A percentile compares a stretch with the other conserved stretches of the same genome.
phyloP scores from a whole-genome alignment of 257 asterid genomes.

The Nicotiana attenuata region DNA sequence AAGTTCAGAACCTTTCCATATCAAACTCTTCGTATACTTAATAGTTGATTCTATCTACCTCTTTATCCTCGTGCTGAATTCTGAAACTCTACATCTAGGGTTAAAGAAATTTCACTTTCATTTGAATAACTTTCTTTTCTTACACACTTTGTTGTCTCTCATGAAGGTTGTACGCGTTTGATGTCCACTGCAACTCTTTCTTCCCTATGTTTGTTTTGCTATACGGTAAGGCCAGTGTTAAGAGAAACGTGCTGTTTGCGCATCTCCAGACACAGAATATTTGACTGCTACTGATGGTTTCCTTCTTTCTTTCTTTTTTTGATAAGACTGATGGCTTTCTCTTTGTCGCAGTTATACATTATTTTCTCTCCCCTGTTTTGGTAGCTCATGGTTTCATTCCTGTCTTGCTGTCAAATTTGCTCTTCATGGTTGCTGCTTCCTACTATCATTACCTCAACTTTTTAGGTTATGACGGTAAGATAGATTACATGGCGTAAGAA shows the following conservation, averaged over 20 bases:
- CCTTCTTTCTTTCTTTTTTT: background rate
- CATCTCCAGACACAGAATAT: slow-evolving; percentile 11
- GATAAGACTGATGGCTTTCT: background rate
- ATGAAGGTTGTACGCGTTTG: slow-evolving; percentile 97
- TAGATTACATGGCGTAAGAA: background rate
- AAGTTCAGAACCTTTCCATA: slow-evolving; percentile 34
- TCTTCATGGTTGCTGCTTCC: slow-evolving; percentile 90
- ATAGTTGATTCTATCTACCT: slow-evolving; percentile 2
- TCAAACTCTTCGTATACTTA: background rate
- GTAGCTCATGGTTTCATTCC: slow-evolving; percentile 95
- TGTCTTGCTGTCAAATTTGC: slow-evolving; percentile 73
- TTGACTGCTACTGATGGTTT: slow-evolving; percentile 15
- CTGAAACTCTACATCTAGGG: background rate
- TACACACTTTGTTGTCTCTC: slow-evolving; percentile 13
- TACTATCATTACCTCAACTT: slow-evolving; percentile 94
- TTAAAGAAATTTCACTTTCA: background rate
- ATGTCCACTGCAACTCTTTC: slow-evolving; percentile 99
- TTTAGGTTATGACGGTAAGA: slow-evolving; percentile 93
- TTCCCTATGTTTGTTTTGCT: slow-evolving; percentile 90
- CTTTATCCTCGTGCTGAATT: background rate
- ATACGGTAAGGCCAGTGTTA: slow-evolving; percentile 49
- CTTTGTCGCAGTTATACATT: slow-evolving; percentile 68
- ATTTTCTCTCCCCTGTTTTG: slow-evolving; percentile 84
- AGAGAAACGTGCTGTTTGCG: background rate
- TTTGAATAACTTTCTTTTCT: slow-evolving; percentile 19